Percentiles rank a stretch among this genome's conserved stretches.
phyloP scores from a whole-genome alignment of 73 alveolate species.

The Blepharisma japonicum region DNA sequence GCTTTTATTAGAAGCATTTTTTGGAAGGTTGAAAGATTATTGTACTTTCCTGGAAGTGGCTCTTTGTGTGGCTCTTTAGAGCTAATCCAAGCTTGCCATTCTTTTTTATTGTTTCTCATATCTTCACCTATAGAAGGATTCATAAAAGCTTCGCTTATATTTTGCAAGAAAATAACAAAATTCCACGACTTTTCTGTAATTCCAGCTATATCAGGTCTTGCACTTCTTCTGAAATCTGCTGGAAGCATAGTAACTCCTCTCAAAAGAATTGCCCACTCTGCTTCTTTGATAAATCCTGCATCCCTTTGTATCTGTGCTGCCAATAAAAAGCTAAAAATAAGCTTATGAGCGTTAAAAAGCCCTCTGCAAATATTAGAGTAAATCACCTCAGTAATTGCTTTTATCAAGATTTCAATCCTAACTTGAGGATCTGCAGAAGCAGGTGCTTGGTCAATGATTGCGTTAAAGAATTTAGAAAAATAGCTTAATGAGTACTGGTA shows the following conservation, averaged over 20 bases:
- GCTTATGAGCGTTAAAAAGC: constrained; percentile 96
- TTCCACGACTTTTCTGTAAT: constrained; percentile 90
- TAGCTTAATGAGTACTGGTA: constrained; percentile 97
- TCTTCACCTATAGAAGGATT: constrained; percentile 61
- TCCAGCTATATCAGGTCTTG: constrained; percentile 76
- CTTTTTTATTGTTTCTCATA: constrained; percentile 41
- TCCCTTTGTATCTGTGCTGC: constrained; percentile 88
- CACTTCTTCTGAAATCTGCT: constrained; percentile 62
- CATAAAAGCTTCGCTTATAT: constrained; percentile 50
- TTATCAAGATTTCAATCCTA: constrained; percentile 85
- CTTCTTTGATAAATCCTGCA: constrained; percentile 70
- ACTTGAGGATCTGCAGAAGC: constrained; percentile 72
- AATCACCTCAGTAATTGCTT: constrained; percentile 81
- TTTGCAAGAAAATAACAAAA: constrained; percentile 74
- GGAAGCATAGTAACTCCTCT: constrained; percentile 30
- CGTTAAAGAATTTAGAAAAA: constrained; percentile 91
- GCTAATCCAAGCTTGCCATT: constrained; percentile 55
- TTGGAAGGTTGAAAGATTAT: constrained; percentile 67
- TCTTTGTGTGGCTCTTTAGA: constrained; percentile 56
- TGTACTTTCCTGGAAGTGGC: constrained; percentile 76
- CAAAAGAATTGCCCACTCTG: constrained; percentile 81
- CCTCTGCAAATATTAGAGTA: constrained; percentile 97
- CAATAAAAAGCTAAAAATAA: constrained; percentile 93
- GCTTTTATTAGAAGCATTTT: constrained; percentile 86
- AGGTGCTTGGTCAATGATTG: constrained; percentile 82